A percentile compares a stretch with the other conserved stretches of the same genome.
Evolutionary conservation across 306 rosid species (phyloP).

Genomic region (Alnus glutinosa): DNA sequence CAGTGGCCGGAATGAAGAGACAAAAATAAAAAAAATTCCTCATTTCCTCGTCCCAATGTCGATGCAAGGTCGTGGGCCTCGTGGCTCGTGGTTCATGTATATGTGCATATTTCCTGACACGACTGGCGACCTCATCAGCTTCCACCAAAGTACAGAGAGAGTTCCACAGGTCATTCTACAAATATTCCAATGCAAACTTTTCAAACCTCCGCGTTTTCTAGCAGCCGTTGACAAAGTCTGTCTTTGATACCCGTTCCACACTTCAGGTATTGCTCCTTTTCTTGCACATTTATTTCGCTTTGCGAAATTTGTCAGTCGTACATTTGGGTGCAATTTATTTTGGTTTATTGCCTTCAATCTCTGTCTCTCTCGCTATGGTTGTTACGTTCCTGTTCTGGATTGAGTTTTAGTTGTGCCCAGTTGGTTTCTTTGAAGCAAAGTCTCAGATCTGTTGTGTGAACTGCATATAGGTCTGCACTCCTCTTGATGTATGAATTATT

Average conservation of each 20-base stretch:
- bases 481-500: slow-evolving; percentile 5
- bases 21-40: too few relatives aligned
- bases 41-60: too few relatives aligned
- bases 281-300: not conserved
- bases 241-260: not conserved
- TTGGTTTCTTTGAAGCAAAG: slow-evolving; percentile 23
- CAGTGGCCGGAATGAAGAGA: not conserved
- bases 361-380: not conserved
- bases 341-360: not conserved
- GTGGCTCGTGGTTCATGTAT: not conserved
- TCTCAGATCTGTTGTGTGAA: slow-evolving; percentile 48
- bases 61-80: not conserved
- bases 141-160: not conserved
- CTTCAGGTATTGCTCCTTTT: not conserved
- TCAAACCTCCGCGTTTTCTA: slow-evolving; percentile 36
- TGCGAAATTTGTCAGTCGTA: not conserved
- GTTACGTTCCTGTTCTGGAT: slow-evolving; percentile 11
- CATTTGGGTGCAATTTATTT: not conserved
- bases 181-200: not conserved
- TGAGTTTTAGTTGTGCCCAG: slow-evolving; percentile 18
- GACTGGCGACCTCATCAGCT: not conserved
- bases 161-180: not conserved
- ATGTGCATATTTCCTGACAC: not conserved
- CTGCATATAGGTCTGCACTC: slow-evolving; percentile 7
- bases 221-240: slow-evolving; percentile 25